Evolutionary conservation across 2,329 filamentous ascomycete genomes (phyloP), one percentile per base, ranked within the genome.

Genomic region (Diaporthe batatas): DNA sequence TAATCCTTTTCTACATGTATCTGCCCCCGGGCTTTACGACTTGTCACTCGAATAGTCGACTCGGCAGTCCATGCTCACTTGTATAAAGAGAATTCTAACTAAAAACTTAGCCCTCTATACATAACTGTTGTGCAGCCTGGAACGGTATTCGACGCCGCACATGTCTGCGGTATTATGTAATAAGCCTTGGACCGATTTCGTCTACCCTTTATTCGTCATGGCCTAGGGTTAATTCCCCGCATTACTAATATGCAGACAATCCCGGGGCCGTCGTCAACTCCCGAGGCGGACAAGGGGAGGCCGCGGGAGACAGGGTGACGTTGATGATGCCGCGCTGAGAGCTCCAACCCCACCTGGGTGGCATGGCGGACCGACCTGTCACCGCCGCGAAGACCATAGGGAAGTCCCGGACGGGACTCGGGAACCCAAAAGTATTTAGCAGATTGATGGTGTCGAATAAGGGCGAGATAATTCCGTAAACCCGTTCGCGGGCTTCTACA

Each of bases 171-270:
- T n/a, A n/a, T n/a, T n/a, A n/a, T n/a, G n/a, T n/a, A n/a, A n/a
- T n/a, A n/a, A n/a, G n/a, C n/a, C n/a, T n/a, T n/a, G n/a, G n/a
- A n/a, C n/a, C n/a, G n/a, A n/a, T 36, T 36, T 11, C 34, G 8
- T 36, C 6, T 8, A 36, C 36, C 2, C 34, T 39, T 39, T 39
- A 12, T 39, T 39, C 36, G 10, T 39, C 11, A 39, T 11, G 14
- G 72, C 55, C 55, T 69, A 69, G 69, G 53, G 54, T 47, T 25
- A 49, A 72, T 64, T 58, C 69, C 62, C 72, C 70, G 70, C 70
- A 74, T 72, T 72, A 57, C 72, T 67, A 67, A 67, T 67, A 6
- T 42, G 47, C 21, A 67, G 32, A 32, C 57, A 53, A 65, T 72
- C 70, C 68, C 47, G 49, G 44, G 53, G 57, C 58, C 58, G 51